Conservation (phyloP, 1,284 basidiomycete genomes). For the Heterobasidion irregulare region DNA sequence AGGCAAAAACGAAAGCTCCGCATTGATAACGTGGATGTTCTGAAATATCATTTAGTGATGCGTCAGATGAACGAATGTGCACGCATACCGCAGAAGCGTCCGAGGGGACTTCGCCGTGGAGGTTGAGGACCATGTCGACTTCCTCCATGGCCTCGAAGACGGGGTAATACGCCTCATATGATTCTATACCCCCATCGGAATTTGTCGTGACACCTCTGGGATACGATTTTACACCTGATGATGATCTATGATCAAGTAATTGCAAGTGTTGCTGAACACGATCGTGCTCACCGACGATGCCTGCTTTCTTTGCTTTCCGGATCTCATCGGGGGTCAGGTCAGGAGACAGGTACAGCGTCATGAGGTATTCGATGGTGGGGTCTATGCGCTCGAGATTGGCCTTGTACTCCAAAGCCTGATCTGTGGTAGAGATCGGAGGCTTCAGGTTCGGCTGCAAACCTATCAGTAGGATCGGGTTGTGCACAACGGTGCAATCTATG, state of each 20-base stretch:
- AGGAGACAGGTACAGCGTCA: constrained; percentile 93
- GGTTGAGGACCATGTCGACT: constrained; percentile 88
- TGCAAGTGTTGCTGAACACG: too few relatives aligned
- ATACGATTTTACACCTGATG: constrained; percentile 89
- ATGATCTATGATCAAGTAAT: too few relatives aligned
- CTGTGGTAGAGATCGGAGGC: constrained; percentile 86
- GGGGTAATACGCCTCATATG: constrained; percentile 91
- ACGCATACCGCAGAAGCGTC: constrained; percentile 64
- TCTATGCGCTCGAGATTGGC: constrained; percentile 70
- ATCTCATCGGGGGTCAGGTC: constrained; percentile 90
- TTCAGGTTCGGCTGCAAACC: constrained; percentile 79
- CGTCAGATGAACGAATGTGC: not conserved
- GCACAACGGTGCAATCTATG: constrained; percentile 11
- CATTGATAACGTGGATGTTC: constrained; percentile 93
- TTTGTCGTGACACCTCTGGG: constrained; percentile 98
- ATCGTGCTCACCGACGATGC: constrained; percentile 60
- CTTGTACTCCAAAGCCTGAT: constrained; percentile 80
- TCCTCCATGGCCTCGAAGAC: constrained; percentile 95
- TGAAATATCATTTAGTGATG: constrained; percentile 21
- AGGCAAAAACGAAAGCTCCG: constrained; percentile 85
- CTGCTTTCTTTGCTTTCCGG: constrained; percentile 76
- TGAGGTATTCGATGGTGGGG: constrained; percentile 78
- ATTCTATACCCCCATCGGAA: constrained; percentile 94
- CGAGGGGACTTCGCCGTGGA: constrained; percentile 98
- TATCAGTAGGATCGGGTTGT: constrained; percentile 1